Conservation (phyloP, 176 grass and related monocot species). For the Chloris gayana region DNA sequence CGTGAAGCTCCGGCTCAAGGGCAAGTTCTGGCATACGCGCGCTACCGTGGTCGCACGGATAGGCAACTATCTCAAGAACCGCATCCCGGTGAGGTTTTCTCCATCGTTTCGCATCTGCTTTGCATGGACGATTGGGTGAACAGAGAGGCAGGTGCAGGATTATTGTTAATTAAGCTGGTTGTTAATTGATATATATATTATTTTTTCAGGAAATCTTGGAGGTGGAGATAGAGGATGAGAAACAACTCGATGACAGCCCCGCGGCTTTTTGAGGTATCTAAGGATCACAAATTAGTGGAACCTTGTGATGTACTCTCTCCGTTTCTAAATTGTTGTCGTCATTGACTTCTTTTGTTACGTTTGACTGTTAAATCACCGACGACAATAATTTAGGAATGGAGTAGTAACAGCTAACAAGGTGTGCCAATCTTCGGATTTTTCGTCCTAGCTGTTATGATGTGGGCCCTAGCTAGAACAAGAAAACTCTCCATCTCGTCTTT, state of each 20-base stretch:
- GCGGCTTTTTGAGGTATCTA: constrained; percentile 67
- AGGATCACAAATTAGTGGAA: background rate
- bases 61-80: constrained; percentile 93
- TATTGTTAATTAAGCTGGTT: background rate
- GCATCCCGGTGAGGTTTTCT: constrained; percentile 67
- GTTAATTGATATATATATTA: background rate
- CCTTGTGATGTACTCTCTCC: background rate
- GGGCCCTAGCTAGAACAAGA: background rate
- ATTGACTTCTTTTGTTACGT: too few relatives aligned
- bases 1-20: constrained; percentile 86
- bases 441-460: background rate
- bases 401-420: too few relatives aligned
- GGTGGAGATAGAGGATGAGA: constrained; percentile 94
- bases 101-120: background rate
- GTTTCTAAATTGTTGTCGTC: too few relatives aligned
- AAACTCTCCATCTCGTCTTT: background rate
- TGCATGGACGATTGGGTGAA: background rate
- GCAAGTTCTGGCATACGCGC: constrained; percentile 85
- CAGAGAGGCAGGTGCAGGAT: background rate
- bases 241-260: constrained; percentile 81
- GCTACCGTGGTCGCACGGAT: constrained; percentile 68
- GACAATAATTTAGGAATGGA: too few relatives aligned
- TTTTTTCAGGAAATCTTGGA: constrained; percentile 80
- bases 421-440: constrained; percentile 14
- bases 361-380: too few relatives aligned